Conservation (phyloP, 2,329 filamentous ascomycete species). For the Colletotrichum cordylinicola region DNA sequence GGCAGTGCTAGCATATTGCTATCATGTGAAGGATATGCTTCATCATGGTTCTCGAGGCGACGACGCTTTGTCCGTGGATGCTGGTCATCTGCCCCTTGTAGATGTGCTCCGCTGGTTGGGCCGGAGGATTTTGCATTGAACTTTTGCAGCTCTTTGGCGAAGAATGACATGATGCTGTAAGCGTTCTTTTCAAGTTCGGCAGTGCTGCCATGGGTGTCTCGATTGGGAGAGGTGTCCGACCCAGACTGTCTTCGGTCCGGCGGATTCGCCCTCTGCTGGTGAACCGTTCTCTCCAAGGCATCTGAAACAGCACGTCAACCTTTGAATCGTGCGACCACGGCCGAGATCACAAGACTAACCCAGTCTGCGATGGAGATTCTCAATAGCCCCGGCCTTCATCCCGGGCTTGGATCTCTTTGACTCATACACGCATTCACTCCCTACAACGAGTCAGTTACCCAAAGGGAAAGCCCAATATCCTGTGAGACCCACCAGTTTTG, state of each 20-base stretch:
- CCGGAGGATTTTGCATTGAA: background rate
- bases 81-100: background rate
- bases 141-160: slow-evolving; percentile 3
- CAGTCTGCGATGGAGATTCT: slow-evolving; percentile 38
- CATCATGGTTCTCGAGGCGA: background rate
- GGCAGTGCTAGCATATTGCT: background rate
- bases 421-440: slow-evolving; percentile 34
- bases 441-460: background rate
- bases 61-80: background rate
- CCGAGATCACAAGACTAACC: slow-evolving; percentile 20
- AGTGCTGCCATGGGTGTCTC: background rate
- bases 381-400: slow-evolving; percentile 41
- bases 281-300: slow-evolving; percentile 15
- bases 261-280: background rate
- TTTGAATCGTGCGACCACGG: background rate
- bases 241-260: background rate
- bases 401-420: slow-evolving; percentile 39
- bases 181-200: background rate
- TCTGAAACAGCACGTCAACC: slow-evolving; percentile 10
- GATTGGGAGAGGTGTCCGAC: background rate
- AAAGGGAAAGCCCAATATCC: background rate
- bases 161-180: slow-evolving; percentile 14
- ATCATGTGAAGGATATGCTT: background rate
- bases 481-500: slow-evolving; percentile 1
- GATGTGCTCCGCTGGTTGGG: background rate